These are phyloP conservation scores for Pinus albicaulis DNA, from an alignment of 75 land plant genomes.

Conservation along the genomic window DNA sequence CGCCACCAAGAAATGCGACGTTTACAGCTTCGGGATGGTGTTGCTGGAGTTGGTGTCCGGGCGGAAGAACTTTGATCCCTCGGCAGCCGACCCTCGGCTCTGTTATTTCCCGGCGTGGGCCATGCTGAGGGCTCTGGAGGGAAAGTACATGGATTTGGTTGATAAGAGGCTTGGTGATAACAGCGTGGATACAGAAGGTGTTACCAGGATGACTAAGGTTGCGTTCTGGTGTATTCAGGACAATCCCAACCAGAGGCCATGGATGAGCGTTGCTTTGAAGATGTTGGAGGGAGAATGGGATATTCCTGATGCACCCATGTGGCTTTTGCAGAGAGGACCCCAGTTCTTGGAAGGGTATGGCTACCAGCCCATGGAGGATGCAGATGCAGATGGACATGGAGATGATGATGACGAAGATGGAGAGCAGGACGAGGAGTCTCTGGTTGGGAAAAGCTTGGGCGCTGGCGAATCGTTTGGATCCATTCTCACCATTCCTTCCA, in stretches of 20 bases:
- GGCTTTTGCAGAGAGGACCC: conserved; percentile 5
- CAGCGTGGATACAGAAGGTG: conserved; percentile 6
- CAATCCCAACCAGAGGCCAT: conserved; percentile 22
- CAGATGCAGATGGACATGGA: background rate
- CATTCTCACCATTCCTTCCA: background rate
- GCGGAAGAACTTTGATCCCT: conserved; percentile 20
- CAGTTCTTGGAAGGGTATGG: conserved; percentile 6
- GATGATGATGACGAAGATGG: too few relatives aligned
- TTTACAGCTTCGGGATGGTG: conserved; percentile 42
- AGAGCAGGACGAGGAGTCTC: background rate
- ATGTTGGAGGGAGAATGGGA: conserved; percentile 21
- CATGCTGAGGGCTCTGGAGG: conserved; percentile 10
- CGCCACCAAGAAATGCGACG: conserved; percentile 24
- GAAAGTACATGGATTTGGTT: conserved; percentile 10
- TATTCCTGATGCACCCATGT: background rate
- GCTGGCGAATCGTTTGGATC: background rate
- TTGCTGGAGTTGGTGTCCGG: conserved; percentile 23
- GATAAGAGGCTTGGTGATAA: background rate
- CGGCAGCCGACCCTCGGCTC: conserved; percentile 13
- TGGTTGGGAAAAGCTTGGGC: background rate
- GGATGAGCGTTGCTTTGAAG: conserved; percentile 33
- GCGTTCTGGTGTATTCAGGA: conserved; percentile 36
- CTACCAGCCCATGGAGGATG: background rate
- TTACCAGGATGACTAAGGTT: conserved; percentile 17
- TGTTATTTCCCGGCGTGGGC: conserved; percentile 8